These are phyloP conservation scores for Cryptococcus sp. DNA, from an alignment of 1,284 basidiomycete species.

Conservation along the genomic window DNA sequence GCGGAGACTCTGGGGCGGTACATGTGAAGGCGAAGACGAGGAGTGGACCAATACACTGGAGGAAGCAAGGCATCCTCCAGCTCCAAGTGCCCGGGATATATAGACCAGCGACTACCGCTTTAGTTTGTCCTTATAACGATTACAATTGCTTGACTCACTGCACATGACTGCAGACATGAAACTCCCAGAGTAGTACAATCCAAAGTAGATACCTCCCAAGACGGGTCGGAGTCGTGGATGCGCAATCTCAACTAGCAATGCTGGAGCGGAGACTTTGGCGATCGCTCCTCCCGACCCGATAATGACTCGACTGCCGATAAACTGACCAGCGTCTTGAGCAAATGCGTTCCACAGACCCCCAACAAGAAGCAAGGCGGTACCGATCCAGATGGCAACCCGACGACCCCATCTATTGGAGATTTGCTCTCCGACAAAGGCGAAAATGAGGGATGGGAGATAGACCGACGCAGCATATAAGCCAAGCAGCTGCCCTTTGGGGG, in stretches of 20 bases:
- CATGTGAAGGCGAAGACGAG: neutral
- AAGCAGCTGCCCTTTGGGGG: constrained; percentile 18
- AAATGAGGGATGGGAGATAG: constrained; percentile 25
- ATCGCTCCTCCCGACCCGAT: constrained; percentile 27
- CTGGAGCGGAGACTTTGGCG: constrained; percentile 20
- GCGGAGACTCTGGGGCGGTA: constrained; percentile 11
- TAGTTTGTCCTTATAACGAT: neutral
- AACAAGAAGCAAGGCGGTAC: constrained; percentile 3
- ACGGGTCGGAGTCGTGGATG: neutral
- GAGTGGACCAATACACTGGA: neutral
- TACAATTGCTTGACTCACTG: neutral
- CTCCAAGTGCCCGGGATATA: neutral
- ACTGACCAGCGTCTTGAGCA: constrained; percentile 8
- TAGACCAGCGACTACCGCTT: neutral
- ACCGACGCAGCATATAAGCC: constrained; percentile 23
- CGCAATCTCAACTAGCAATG: constrained; percentile 20
- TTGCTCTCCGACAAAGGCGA: constrained; percentile 20
- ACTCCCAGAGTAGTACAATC: neutral
- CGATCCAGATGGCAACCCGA: constrained; percentile 19
- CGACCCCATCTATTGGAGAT: constrained; percentile 20
- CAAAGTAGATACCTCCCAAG: neutral
- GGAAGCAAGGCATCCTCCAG: neutral
- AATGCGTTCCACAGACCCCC: constrained; percentile 24
- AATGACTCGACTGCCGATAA: constrained; percentile 6
- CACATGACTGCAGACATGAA: no score